Percentiles rank a stretch among this genome's conserved stretches.
phyloP scores from a whole-genome alignment of 352 stramenopile species.

The Salisapilia sapeloensis region DNA sequence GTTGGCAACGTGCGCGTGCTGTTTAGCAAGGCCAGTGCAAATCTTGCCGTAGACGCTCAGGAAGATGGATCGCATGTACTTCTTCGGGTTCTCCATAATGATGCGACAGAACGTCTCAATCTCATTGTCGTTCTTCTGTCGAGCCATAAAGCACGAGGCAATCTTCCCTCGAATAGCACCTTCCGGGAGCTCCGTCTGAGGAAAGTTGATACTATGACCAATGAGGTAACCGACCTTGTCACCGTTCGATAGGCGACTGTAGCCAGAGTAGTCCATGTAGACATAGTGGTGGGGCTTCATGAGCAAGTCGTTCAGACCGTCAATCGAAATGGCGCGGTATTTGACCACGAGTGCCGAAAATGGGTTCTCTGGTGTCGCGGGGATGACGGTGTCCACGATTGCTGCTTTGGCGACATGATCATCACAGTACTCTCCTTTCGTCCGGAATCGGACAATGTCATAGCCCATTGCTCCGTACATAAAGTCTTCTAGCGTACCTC shows the following conservation, averaged over 20 bases:
- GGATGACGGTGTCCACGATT: too few relatives aligned
- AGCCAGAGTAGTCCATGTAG: constrained; percentile 17
- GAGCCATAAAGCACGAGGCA: constrained; percentile 15
- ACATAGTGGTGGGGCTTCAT: constrained; percentile 19
- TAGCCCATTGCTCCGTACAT: constrained; percentile 12
- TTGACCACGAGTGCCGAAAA: constrained; percentile 12
- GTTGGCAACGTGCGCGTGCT: too few relatives aligned
- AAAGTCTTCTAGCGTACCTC: constrained; percentile 15
- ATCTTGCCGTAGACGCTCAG: too few relatives aligned
- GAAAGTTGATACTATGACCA: constrained; percentile 19
- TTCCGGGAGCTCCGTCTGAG: constrained; percentile 11
- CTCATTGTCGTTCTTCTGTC: constrained; percentile 11
- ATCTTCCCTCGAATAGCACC: constrained; percentile 9
- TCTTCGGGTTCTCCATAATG: too few relatives aligned
- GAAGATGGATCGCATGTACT: too few relatives aligned
- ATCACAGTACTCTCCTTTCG: too few relatives aligned
- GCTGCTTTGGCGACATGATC: too few relatives aligned
- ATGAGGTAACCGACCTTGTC: constrained; percentile 16
- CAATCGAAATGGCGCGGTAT: constrained; percentile 12
- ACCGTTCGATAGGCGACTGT: constrained; percentile 9
- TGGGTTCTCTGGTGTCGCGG: too few relatives aligned
- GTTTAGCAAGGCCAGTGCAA: too few relatives aligned
- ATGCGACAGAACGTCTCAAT: too few relatives aligned
- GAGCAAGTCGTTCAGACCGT: too few relatives aligned
- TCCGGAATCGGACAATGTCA: too few relatives aligned